A percentile compares a stretch with the other conserved stretches of the same genome.
phyloP scores from a whole-genome alignment of 345 rosid genomes.

The Arabis hirsuta region DNA sequence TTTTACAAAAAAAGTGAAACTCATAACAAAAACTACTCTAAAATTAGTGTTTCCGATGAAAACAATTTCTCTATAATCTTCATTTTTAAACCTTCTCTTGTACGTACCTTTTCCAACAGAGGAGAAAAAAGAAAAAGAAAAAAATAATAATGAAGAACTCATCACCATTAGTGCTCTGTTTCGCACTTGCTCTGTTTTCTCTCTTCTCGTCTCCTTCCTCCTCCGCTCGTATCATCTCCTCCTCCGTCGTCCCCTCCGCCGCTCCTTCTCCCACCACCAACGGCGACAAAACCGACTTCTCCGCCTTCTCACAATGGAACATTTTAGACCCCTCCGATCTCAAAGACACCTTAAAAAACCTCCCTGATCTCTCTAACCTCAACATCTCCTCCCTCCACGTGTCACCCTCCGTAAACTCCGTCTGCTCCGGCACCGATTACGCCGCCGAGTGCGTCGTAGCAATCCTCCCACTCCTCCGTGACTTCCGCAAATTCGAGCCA shows the following conservation, averaged over 20 bases:
- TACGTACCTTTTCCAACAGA: not conserved
- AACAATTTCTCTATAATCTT: conserved; percentile 5
- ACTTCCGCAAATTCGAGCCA: conserved; percentile 23
- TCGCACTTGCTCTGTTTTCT: conserved; percentile 23
- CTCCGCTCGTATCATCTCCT: conserved; percentile 30
- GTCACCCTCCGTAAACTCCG: conserved; percentile 9
- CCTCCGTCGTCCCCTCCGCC: conserved; percentile 20
- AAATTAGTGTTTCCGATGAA: conserved; percentile 16
- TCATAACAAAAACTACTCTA: conserved; percentile 10
- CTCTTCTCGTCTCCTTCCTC: conserved; percentile 23
- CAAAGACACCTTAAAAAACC: conserved; percentile 1
- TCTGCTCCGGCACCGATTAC: conserved; percentile 33
- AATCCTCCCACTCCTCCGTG: conserved; percentile 33
- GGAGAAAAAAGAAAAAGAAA: not conserved
- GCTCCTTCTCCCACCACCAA: conserved; percentile 18
- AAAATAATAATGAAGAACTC: conserved; percentile 14
- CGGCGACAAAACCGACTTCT: not conserved
- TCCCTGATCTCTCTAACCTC: conserved; percentile 23
- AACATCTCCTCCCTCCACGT: conserved; percentile 31
- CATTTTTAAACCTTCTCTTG: not conserved
- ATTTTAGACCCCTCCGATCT: conserved; percentile 15
- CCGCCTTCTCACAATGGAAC: conserved; percentile 7
- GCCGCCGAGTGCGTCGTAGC: conserved; percentile 27
- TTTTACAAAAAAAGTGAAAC: not conserved
- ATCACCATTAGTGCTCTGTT: conserved; percentile 22